Evolutionary conservation across 1,139 yeast species (phyloP).

Genomic region (Kurtzmaniella natalensis): DNA sequence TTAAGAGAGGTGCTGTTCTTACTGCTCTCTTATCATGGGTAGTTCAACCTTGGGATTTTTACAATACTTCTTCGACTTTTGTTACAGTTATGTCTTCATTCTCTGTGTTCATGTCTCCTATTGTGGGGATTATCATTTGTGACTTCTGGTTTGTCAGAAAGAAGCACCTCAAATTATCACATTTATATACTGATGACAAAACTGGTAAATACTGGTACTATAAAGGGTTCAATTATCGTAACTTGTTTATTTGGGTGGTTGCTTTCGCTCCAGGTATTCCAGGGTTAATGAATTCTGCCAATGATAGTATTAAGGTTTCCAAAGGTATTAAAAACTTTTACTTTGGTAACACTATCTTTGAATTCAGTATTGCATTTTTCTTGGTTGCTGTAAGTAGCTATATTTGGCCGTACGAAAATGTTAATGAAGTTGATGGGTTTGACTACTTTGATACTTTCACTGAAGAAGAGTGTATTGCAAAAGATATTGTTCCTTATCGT

Average conservation of each 20-base stretch:
- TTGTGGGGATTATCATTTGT: conserved; percentile 36
- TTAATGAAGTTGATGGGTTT: conserved; percentile 11
- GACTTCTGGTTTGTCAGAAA: conserved; percentile 36
- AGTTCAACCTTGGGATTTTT: conserved; percentile 47
- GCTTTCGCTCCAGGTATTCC: conserved; percentile 10
- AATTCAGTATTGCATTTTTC: conserved; percentile 9
- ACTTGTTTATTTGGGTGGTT: conserved; percentile 6
- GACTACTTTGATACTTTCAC: conserved; percentile 19
- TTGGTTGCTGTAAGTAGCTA: conserved; percentile 5
- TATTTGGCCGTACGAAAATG: conserved; percentile 9
- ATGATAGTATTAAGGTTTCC: conserved; percentile 11
- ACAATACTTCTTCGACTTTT: conserved; percentile 39
- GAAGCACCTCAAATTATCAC: conserved; percentile 19
- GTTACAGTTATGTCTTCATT: conserved; percentile 29
- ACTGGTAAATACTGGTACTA: conserved; percentile 9
- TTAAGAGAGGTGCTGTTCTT: conserved; percentile 45
- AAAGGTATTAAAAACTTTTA: conserved; percentile 9
- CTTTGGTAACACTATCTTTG: conserved; percentile 10
- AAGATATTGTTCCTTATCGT: conserved; percentile 12
- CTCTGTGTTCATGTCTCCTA: conserved; percentile 25
- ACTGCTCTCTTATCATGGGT: conserved; percentile 40
- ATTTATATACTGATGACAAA: conserved; percentile 6
- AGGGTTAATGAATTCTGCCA: conserved; percentile 20
- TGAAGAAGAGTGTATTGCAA: conserved; percentile 15
- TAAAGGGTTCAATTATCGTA: conserved; percentile 7